Base-by-base conservation (phyloP, 306 rosid species). In the Pterocarpus macrocarpus region DNA sequence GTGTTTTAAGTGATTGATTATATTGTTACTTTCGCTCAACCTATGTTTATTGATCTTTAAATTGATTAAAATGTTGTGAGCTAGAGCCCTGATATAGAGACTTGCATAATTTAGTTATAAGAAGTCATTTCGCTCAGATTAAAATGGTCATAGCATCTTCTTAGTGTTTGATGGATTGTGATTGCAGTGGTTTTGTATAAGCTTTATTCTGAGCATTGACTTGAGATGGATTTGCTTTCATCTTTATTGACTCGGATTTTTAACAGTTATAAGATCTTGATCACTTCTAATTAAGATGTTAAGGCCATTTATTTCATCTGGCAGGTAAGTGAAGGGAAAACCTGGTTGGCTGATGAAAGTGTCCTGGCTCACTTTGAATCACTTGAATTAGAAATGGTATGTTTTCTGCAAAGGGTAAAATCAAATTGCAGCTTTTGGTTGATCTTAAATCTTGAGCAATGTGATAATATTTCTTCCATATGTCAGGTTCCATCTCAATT, bases 321-420 rank as follows among this genome's bases (percentile, higher is more conserved):
- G 80, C 86, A 95, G 99, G 87, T 88, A 76, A 81, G 45, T 33
- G 90, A 88, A 81, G 87, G 64, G 72, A 73, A 86, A 83, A 83
- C 96, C 36, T 95, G 99, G 99, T 83, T 95, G 90, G 91, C 86
- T 55, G 97, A 90, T 81, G 98, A 88, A 52, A 88, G 82, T 80
- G 87, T 84, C 77, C 71, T 92, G 91, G 72, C 89, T 71, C 96
- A 93, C 80, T 93, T 93, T 80, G 92, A 92, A 80, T 90, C 97
- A 32, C 89, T 93, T 70, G 91, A 91, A 82, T 67, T 88, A 75
- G 94, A 93, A 80, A 72, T 75, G 89, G 97, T 95, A 91, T 70
- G 89, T 63, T 85, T 61, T 84, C n/a, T 33, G 67, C 71, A 36
- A 58, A 64, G 34, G 75, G 52, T 81, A 43, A 28, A 39, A 56